These are phyloP conservation scores for Kwoniella pini DNA, from an alignment of 768 basidiomycete genomes.

Conservation along the genomic window DNA sequence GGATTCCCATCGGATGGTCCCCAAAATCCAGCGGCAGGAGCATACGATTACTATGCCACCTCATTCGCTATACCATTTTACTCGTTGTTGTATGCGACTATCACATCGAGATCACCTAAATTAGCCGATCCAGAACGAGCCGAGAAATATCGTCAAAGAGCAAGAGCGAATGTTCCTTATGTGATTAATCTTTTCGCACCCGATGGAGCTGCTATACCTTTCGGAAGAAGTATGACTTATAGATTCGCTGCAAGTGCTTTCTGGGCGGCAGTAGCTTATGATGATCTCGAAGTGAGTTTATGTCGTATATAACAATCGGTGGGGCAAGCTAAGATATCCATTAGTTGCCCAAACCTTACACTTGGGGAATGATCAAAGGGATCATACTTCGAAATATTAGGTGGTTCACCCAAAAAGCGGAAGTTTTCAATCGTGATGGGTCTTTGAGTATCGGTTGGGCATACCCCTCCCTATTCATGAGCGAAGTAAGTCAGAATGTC, in stretches of 20 bases:
- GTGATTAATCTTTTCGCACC: conserved; percentile 32
- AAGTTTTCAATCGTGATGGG: conserved; percentile 63
- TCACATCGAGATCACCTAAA: conserved; percentile 13
- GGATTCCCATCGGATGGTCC: conserved; percentile 36
- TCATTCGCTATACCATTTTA: conserved; percentile 48
- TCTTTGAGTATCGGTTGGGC: conserved; percentile 71
- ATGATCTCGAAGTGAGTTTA: conserved; percentile 26
- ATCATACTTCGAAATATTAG: conserved; percentile 71
- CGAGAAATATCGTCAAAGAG: conserved; percentile 67
- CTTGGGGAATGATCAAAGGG: conserved; percentile 73
- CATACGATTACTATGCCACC: conserved; percentile 44
- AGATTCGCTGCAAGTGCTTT: conserved; percentile 66
- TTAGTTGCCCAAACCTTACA: conserved; percentile 68
- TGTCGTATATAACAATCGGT: background rate
- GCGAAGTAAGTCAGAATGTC: conserved; percentile 61
- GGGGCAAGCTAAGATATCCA: conserved; percentile 33
- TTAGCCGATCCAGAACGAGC: conserved; percentile 66
- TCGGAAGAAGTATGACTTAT: conserved; percentile 73
- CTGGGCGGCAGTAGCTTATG: conserved; percentile 36
- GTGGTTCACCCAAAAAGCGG: conserved; percentile 65
- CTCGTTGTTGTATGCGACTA: conserved; percentile 32
- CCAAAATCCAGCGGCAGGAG: conserved; percentile 5
- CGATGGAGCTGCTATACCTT: conserved; percentile 68
- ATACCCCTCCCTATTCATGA: conserved; percentile 73
- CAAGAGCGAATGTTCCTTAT: conserved; percentile 53